Evolutionary conservation across 2,329 filamentous ascomycete species (phyloP).

Genomic region (Cordyceps javanica): DNA sequence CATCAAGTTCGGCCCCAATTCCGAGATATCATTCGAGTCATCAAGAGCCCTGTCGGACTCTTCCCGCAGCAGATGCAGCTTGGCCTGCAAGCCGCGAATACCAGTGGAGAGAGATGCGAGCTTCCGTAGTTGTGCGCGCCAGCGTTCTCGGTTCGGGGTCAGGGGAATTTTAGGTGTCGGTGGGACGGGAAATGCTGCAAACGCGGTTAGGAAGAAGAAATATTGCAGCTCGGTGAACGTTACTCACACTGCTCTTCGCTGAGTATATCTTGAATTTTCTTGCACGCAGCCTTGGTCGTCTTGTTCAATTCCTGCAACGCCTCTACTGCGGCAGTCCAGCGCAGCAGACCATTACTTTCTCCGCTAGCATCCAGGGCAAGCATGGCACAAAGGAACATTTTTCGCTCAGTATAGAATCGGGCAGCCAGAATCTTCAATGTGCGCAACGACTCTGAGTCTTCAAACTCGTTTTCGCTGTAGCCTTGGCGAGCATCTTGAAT

Average conservation of each 20-base stretch:
- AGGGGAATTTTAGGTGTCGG: conserved; percentile 53
- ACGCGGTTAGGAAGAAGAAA: neutral
- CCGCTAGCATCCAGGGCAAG: conserved; percentile 80
- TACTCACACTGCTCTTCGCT: conserved; percentile 72
- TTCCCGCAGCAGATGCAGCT: conserved; percentile 85
- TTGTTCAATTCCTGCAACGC: conserved; percentile 61
- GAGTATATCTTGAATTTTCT: conserved; percentile 62
- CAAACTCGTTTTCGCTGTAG: conserved; percentile 61
- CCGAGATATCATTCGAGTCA: conserved; percentile 63
- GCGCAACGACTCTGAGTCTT: conserved; percentile 72
- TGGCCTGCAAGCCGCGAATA: conserved; percentile 87
- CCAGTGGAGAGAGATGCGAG: conserved; percentile 83
- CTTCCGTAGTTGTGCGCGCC: conserved; percentile 81
- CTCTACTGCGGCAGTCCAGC: conserved; percentile 74
- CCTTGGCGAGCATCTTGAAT: conserved; percentile 62
- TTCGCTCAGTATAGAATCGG: conserved; percentile 72
- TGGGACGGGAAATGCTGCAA: conserved; percentile 48
- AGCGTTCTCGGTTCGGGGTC: conserved; percentile 72
- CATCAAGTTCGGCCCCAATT: conserved; percentile 74
- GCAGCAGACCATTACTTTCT: conserved; percentile 66
- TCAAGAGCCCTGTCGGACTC: conserved; percentile 78
- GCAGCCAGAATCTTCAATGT: conserved; percentile 76
- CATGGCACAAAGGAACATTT: conserved; percentile 82
- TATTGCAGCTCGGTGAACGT: neutral
- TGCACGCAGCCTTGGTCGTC: conserved; percentile 55